Base-by-base conservation (phyloP, 1,284 basidiomycete genomes). In the Grifola frondosa region DNA sequence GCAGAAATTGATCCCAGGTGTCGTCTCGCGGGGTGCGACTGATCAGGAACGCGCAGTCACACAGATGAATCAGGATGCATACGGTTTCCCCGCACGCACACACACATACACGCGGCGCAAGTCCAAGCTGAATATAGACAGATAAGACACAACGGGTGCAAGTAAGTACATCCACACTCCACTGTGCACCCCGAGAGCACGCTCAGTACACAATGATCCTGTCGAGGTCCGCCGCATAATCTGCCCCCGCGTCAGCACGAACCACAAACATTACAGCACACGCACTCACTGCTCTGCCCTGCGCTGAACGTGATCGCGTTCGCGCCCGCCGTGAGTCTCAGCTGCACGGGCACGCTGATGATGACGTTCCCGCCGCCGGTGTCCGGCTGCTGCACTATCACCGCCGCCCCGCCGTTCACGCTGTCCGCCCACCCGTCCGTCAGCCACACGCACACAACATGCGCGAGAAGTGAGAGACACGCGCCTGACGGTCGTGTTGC, bases 191-290 rank as follows among this genome's bases (percentile, higher is more conserved):
- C 10, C 8, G 20, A 23, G 12, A 9, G n/a, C 25, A 16, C 17
- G 20, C 26, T 59, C 53, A 61, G 57, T 79, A 81, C 5, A 82
- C 78, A 37, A 81, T 66, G 54, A 82, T 78, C 63, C 73, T 80
- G 62, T 82, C 79, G 33, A 81, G 64, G 56, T 81, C 78, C n/a
- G 66, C 79, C 19, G 78, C 79, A 56, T 75, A 81, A 49, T 65
- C 78, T 79, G 50, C 30, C 21, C 20, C 39, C 42, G 21, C 20
- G n/a, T 20, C 9, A 40, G 28, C 31, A 13, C n/a, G 31, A 31
- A 24, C 37, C 16, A n/a, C 24, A 21, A 29, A 37, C 17, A 25
- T 25, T 26, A 10, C 11, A 30, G 24, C n/a, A 26, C 30, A 17
- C 23, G 23, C 35, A 62, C 74, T 61, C 48, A 79, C 74, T 78